Base-by-base conservation (phyloP, 352 stramenopile genomes). In the Pythium dissotocum region DNA sequence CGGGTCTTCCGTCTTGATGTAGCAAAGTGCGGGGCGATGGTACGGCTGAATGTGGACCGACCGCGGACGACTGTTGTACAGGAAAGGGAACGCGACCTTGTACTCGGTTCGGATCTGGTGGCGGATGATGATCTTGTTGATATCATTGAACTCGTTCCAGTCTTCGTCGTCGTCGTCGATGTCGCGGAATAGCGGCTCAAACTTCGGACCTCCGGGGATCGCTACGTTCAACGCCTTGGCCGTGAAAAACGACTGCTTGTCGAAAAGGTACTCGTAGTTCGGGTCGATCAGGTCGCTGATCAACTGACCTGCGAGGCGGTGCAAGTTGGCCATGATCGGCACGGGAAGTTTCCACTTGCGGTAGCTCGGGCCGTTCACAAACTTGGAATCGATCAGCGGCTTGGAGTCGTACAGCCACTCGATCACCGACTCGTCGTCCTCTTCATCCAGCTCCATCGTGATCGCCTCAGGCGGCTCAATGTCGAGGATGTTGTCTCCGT, bases 101-200 rank as follows among this genome's bases (percentile, higher is more conserved):
- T 99, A 99, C 78, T 99, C 98, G 4, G 97, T 99, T 26, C 98
- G 90, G 73, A 99, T 99, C 69, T 98, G 97, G 76, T 99, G 90
- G 6, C 98, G 95, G 71, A 99, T 99, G 76, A 99, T 99, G 75
- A 99, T 99, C 82, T 99, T 99, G 80, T 99, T 98, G 76, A 99
- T 99, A 78, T 99, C 98, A 70, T 99, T 99, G 81, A 99, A 99
- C 77, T 99, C 98, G 85, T 99, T 99, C 98, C 98, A 99, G 82
- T 99, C 98, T 69, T 99, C 97, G 65, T 99, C 98, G 59, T 99
- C 96, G 54, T 98, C 94, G 62, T 99, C 96, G 12, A 98, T 70
- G 78, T 99, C 98, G n/a, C 96, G 91, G 73, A 98, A 99, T 18
- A 99, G 82, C 14, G 98, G 98, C 78, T 99, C 98, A 72, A 99